Percentiles rank a stretch among this genome's conserved stretches.
Evolutionary conservation across 441 rosid genomes (phyloP).

Genomic region (Macaranga tanarius): DNA sequence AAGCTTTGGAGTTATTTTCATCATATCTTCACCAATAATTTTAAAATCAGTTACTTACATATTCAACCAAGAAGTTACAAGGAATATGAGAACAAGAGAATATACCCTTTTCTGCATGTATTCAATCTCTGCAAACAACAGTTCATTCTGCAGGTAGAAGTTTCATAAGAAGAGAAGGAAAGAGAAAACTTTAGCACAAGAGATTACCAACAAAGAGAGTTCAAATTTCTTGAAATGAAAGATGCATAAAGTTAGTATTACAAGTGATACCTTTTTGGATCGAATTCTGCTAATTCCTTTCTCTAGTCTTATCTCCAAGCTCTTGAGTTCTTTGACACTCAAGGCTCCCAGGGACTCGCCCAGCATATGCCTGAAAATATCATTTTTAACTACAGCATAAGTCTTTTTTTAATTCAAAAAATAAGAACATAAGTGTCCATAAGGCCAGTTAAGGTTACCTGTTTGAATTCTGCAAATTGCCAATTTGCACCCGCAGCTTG

Average conservation of each 20-base stretch:
- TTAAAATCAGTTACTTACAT: no score
- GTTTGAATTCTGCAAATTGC: conserved; percentile 68
- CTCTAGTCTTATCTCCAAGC: conserved; percentile 72
- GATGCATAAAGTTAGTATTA: not conserved
- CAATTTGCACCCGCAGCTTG: conserved; percentile 62
- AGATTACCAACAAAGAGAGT: not conserved
- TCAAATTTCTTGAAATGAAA: not conserved
- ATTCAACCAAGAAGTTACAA: not conserved
- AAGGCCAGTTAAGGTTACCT: conserved; percentile 37
- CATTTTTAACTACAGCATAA: not conserved
- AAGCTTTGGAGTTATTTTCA: no score
- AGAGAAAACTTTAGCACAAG: not conserved
- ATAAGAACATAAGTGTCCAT: no score
- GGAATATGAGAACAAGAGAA: not conserved
- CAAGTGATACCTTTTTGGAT: conserved; percentile 66
- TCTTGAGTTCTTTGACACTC: conserved; percentile 59
- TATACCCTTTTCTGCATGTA: conserved; percentile 64
- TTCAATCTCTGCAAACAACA: conserved; percentile 64
- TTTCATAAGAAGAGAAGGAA: not conserved
- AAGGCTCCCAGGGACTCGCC: conserved; percentile 66
- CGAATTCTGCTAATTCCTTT: conserved; percentile 80
- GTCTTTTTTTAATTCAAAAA: not conserved
- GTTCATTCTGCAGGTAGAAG: conserved; percentile 57
- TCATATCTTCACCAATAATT: no score
- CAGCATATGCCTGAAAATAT: conserved; percentile 61